Percentiles rank a stretch among this genome's conserved stretches.
Conservation (phyloP, 106 monocot species). For the Xerophyta viscosa region DNA sequence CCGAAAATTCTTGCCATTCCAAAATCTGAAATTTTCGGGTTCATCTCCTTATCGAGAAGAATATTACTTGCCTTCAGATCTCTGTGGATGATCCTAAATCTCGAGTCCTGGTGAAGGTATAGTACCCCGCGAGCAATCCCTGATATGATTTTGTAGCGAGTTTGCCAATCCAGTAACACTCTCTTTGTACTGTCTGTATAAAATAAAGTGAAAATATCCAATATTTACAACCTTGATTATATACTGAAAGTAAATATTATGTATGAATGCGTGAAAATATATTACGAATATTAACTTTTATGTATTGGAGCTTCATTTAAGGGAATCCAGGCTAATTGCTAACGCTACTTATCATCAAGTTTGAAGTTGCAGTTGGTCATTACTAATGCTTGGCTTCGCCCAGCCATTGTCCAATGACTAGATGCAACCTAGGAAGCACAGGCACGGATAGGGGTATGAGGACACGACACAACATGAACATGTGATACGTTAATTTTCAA, state of each 20-base stretch:
- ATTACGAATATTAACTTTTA: too few relatives aligned
- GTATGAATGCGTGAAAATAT: too few relatives aligned
- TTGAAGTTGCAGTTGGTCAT: too few relatives aligned
- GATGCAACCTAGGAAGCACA: too few relatives aligned
- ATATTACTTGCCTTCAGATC: constrained; percentile 28
- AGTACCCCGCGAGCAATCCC: constrained; percentile 40
- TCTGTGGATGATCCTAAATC: constrained; percentile 20
- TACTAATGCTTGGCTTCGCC: too few relatives aligned
- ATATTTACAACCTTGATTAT: neutral
- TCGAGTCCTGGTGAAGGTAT: constrained; percentile 30
- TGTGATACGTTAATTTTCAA: too few relatives aligned
- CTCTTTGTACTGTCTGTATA: constrained; percentile 17
- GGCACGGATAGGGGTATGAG: too few relatives aligned
- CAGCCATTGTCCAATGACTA: too few relatives aligned
- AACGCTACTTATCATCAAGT: too few relatives aligned
- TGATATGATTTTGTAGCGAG: constrained; percentile 21
- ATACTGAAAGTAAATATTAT: neutral
- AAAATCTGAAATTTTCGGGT: constrained; percentile 35
- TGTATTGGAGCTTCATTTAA: too few relatives aligned
- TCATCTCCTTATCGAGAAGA: constrained; percentile 29
- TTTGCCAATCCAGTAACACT: constrained; percentile 15
- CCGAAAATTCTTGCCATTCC: constrained; percentile 27
- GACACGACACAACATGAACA: too few relatives aligned
- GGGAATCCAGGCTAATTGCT: too few relatives aligned
- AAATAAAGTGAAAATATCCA: neutral